Base-by-base conservation (phyloP, 2,329 filamentous ascomycete species). In the Helminthosporium solani region DNA sequence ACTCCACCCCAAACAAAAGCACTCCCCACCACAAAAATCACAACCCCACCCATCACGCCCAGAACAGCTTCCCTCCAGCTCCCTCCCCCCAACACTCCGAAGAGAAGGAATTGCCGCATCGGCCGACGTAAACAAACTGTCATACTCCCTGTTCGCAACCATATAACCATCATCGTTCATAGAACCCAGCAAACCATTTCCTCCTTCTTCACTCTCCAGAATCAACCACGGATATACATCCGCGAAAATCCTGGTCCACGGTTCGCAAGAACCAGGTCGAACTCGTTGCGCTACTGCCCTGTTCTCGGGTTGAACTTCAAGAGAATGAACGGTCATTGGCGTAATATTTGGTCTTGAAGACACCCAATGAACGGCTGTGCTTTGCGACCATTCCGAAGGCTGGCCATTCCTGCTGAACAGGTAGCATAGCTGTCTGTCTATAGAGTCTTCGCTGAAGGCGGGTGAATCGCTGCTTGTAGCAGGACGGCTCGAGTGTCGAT, bases 11-110 rank as follows among this genome's bases (percentile, higher is more conserved):
- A 15, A 15, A 39, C 47, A 49, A 30, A 49, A 49, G 33, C 47
- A 49, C 42, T 46, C 47, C 14, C 25, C 14, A 20, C 47, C 47
- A 39, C 42, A 49, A 16, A 49, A 46, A 38, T 40, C 42, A 25
- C 47, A 46, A 33, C 16, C 47, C 45, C 45, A 47, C 2, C 27
- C 20, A 20, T 40, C 45, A 7, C 40, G 23, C 6, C n/a, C 27
- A 31, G 14, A n/a, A 6, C 28, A 31, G 7, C 6, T 7, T 14
- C 8, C 16, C 19, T 35, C 33, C 11, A 9, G 2, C 16, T 35
- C 33, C 33, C 33, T 15, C n/a, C 19, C 28, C 14, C 12, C 28
- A 14, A 7, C 28, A 6, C 28, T 14, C 8, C 28, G 7, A 31
- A 4, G 4, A 31, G 12, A 14, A 35, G 9, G 23, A 25, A 25